Base-by-base conservation (phyloP, 495 filamentous ascomycete species). In the Talaromyces wortmannii region DNA sequence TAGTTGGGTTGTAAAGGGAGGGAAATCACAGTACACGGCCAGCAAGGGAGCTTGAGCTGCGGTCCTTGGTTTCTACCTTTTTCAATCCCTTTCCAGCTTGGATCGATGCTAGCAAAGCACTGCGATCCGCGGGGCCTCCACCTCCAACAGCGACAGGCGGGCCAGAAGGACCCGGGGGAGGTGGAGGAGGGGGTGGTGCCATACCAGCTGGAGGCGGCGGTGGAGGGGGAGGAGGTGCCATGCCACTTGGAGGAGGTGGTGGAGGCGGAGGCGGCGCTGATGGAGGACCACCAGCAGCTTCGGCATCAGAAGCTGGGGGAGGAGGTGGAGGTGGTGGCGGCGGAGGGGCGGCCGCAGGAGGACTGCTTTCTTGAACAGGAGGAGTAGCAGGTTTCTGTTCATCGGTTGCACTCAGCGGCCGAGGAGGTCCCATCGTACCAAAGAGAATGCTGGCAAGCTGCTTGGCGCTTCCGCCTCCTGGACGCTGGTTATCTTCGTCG, bases 371-470 rank as follows among this genome's bases (percentile, higher is more conserved):
- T 56, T 66, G 69, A 16, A 73, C 66, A 18, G 73, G 64, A 18
- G 73, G 64, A 55, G 74, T 68, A 33, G 68, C 58, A 11, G 74
- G 67, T 55, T 70, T 62, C 31, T 65, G 74, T 48, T 89, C 83
- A 50, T 89, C 90, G 72, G 87, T 83, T 7, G 89, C 87, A 48
- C 89, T 92, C 29, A 96, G 67, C 33, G 95, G 91, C 50, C 92
- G 84, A 17, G 94, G 94, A 44, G 94, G 94, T 8, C 81, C 94
- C 94, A 98, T 98, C 50, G 92, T 95, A 54, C 94, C 92, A 69
- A 98, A 97, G 31, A 98, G 81, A 57, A 91, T 94, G 36, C 88
- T 91, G 15, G 94, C 94, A 33, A 98, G 84, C 56, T 95, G 88
- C 57, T 92, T 92, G 46, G 94, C 92, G 58, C 85, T 91, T 53